Percentiles rank a stretch among this genome's conserved stretches.
These are phyloP conservation scores for Zygotorulaspora chibaensis DNA, from an alignment of 805 yeast species.

Conservation along the genomic window DNA sequence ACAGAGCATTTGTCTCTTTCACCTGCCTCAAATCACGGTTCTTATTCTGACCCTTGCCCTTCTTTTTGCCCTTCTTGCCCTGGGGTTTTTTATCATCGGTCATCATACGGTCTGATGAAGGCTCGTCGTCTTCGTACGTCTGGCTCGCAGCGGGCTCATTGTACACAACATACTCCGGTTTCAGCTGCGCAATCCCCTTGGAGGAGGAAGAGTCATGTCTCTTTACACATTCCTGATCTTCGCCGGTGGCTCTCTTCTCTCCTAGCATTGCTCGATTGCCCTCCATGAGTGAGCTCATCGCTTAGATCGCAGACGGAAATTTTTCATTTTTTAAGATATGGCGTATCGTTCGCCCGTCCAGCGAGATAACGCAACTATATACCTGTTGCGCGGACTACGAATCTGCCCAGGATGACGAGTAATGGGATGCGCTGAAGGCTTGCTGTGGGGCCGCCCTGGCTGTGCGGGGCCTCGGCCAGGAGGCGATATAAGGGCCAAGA, in stretches of 20 bases:
- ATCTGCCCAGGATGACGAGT: background rate
- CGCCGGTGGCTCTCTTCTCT: constrained; percentile 22
- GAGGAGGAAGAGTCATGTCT: constrained; percentile 25
- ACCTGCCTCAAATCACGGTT: constrained; percentile 69
- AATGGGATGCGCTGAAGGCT: too few species aligned
- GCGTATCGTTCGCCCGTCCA: too few species aligned
- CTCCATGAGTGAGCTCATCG: background rate
- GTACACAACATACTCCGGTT: constrained; percentile 58
- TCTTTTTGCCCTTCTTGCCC: constrained; percentile 42
- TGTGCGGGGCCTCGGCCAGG: too few species aligned
- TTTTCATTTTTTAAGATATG: background rate
- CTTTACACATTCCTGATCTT: constrained; percentile 14
- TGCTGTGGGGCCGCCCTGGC: too few species aligned
- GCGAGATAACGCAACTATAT: too few species aligned
- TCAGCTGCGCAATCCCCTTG: constrained; percentile 73
- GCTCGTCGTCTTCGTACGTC: constrained; percentile 48
- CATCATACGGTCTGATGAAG: constrained; percentile 37
- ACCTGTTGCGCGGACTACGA: background rate
- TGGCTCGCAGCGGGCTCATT: constrained; percentile 16
- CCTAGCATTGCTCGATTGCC: constrained; percentile 15
- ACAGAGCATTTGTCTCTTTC: constrained; percentile 59
- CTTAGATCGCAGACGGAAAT: background rate
- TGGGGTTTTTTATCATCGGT: constrained; percentile 39
- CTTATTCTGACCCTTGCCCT: constrained; percentile 77
- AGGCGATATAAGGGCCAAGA: too few species aligned